Base-by-base conservation (phyloP, 177 flowering plant genomes). In the Vitis hybrid region DNA sequence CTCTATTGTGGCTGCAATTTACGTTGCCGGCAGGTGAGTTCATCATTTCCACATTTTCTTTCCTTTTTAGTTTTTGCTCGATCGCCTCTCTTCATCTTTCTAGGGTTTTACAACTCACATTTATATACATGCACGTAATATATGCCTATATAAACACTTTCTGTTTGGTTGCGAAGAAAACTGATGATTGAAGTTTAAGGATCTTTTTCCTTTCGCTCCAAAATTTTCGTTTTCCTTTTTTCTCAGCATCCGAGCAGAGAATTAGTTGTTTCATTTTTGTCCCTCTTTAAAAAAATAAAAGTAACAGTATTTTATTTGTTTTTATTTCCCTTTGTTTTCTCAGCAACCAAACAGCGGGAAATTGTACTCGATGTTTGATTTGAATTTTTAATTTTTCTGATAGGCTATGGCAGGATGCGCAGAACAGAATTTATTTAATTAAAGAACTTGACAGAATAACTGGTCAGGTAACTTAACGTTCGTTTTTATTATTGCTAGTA, bases 361-460 rank as follows among this genome's bases (percentile, higher is more conserved):
- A 65, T 6, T 64, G 56, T 18, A 13, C 57, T 26, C 13, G 10
- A 66, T 61, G 19, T 63, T 16, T 45, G 55, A 50, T 1, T 29
- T 54, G 71, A 65, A 15, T 48, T 45, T 62, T 50, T 66, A 45
- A 39, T 73, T 64, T 19, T 61, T 15, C 50, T 55, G 59, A 34
- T 56, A 94, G 99, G 55, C 76, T 94, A 54, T 94, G 98, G 99
- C 97, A 91, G 83, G 99, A 94, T 72, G 81, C 99, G 7, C 79
- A 94, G 78, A 85, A 83, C 71, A 82, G 99, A 72, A 94, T 90
- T 64, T 85, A 85, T 75, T 76, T 93, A 63, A 88, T 89, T n/a
- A 90, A 91, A 39, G 94, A 94, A 86, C 91, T 93, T 50, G 99
- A 94, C 74, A 84, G 85, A 74, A 83, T 87, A 54, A 93, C 94